A percentile compares a stretch with the other conserved stretches of the same genome.
These are phyloP conservation scores for Candida pseudoglaebosa DNA, from an alignment of 805 yeast genomes.

Conservation along the genomic window DNA sequence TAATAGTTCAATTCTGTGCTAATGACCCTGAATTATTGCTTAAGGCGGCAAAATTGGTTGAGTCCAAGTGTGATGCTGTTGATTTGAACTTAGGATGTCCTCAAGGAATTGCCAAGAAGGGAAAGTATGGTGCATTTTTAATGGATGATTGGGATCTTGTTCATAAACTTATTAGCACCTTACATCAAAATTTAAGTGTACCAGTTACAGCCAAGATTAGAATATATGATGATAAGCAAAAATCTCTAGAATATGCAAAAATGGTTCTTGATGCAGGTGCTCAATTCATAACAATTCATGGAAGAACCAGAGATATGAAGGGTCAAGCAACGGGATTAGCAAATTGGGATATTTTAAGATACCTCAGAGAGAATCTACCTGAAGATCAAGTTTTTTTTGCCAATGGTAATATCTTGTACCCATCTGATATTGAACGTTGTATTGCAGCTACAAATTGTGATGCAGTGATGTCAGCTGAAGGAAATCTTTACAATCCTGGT, in stretches of 20 bases:
- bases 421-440: slow-evolving; percentile 77
- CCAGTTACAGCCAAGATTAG: slow-evolving; percentile 97
- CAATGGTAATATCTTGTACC: slow-evolving; percentile 91
- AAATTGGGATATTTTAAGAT: slow-evolving; percentile 79
- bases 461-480: slow-evolving; percentile 97
- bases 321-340: slow-evolving; percentile 96
- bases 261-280: slow-evolving; percentile 93
- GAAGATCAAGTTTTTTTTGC: slow-evolving; percentile 83
- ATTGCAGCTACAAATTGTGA: slow-evolving; percentile 63
- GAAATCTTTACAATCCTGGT: slow-evolving; percentile 90
- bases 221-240: slow-evolving; percentile 78
- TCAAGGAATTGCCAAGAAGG: slow-evolving; percentile 93
- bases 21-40: slow-evolving; percentile 85
- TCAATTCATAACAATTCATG: slow-evolving; percentile 90
- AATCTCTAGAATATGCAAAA: slow-evolving; percentile 80
- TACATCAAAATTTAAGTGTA: slow-evolving; percentile 70
- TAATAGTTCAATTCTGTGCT: slow-evolving; percentile 94
- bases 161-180: slow-evolving; percentile 60
- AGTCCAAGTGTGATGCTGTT: slow-evolving; percentile 87
- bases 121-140: slow-evolving; percentile 90
- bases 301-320: slow-evolving; percentile 94
- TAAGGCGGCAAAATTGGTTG: slow-evolving; percentile 76
- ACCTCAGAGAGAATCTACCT: slow-evolving; percentile 73
- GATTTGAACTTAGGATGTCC: slow-evolving; percentile 97
- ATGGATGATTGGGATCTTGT: slow-evolving; percentile 97